These are phyloP conservation scores for Fomitopsis pulvina DNA, from an alignment of 768 basidiomycete species.

Conservation along the genomic window DNA sequence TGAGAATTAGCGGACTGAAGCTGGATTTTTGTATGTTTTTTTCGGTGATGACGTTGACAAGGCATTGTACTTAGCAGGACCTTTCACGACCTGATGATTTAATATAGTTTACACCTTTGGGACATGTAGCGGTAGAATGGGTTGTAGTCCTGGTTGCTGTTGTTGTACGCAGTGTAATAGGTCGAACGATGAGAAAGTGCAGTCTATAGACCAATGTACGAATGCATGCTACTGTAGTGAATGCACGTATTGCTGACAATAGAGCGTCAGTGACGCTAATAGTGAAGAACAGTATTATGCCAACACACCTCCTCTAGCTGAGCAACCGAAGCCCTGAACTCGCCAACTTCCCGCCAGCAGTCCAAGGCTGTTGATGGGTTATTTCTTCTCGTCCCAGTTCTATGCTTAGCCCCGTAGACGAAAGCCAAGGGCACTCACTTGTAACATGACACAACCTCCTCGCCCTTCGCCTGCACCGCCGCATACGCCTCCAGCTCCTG, in stretches of 20 bases:
- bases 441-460: slow-evolving; percentile 71
- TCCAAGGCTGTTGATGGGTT: slow-evolving; percentile 53
- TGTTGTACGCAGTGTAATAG: slow-evolving; percentile 3
- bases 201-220: slow-evolving; percentile 2
- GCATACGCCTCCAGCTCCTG: slow-evolving; percentile 48
- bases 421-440: slow-evolving; percentile 37
- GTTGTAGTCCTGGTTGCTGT: slow-evolving; percentile 5
- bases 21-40: neutral
- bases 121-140: slow-evolving; percentile 3
- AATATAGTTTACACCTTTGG: slow-evolving; percentile 7
- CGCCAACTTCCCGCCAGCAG: slow-evolving; percentile 67
- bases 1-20: slow-evolving; percentile 1
- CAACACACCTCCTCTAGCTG: slow-evolving; percentile 58
- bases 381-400: slow-evolving; percentile 16
- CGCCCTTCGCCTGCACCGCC: slow-evolving; percentile 47
- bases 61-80: slow-evolving; percentile 6
- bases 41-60: slow-evolving; percentile 9
- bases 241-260: slow-evolving; percentile 59
- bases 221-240: slow-evolving; percentile 29
- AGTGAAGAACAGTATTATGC: neutral
- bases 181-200: neutral
- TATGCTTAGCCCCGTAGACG: neutral
- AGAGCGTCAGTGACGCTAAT: slow-evolving; percentile 3
- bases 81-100: slow-evolving; percentile 9
- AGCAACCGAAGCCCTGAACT: slow-evolving; percentile 64